Evolutionary conservation across 2,329 filamentous ascomycete species (phyloP).

Genomic region (Penicillium crustosum): DNA sequence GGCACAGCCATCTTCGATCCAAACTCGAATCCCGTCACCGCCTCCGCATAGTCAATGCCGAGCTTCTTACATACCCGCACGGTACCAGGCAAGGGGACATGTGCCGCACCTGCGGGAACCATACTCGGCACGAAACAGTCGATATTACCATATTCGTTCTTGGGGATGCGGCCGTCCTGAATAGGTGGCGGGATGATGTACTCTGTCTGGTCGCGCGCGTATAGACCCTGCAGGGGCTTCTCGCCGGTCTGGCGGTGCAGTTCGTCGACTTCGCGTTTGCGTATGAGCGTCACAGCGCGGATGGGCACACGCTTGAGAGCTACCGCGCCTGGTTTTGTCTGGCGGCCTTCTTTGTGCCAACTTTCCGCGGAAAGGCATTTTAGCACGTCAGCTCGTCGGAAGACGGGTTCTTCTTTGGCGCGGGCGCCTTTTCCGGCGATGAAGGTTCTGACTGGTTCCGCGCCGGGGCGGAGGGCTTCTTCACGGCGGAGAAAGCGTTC

Average conservation of each 20-base stretch:
- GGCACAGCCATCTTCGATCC: constrained; percentile 92
- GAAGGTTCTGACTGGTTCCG: constrained; percentile 72
- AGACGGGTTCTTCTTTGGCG: constrained; percentile 76
- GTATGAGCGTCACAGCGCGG: constrained; percentile 82
- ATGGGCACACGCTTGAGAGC: constrained; percentile 87
- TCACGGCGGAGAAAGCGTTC: constrained; percentile 86
- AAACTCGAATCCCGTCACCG: constrained; percentile 95
- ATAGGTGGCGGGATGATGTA: constrained; percentile 94
- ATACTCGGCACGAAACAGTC: constrained; percentile 93
- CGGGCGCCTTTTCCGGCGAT: constrained; percentile 71
- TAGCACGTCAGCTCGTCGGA: constrained; percentile 73
- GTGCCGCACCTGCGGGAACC: constrained; percentile 80
- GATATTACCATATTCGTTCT: constrained; percentile 94
- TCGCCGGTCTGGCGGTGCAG: constrained; percentile 74
- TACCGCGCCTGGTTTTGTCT: constrained; percentile 66
- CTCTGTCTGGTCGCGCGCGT: constrained; percentile 80
- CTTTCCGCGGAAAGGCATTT: constrained; percentile 88
- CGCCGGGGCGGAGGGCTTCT: constrained; percentile 73
- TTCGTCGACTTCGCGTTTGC: constrained; percentile 86
- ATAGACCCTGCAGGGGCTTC: constrained; percentile 84
- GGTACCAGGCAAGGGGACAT: constrained; percentile 76
- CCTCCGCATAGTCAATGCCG: constrained; percentile 85
- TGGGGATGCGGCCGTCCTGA: constrained; percentile 79
- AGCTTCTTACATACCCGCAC: constrained; percentile 80
- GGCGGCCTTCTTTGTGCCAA: constrained; percentile 95